A percentile compares a stretch with the other conserved stretches of the same genome.
Conservation (phyloP, 2,329 filamentous ascomycete species). For the Blastomyces emzantsi region DNA sequence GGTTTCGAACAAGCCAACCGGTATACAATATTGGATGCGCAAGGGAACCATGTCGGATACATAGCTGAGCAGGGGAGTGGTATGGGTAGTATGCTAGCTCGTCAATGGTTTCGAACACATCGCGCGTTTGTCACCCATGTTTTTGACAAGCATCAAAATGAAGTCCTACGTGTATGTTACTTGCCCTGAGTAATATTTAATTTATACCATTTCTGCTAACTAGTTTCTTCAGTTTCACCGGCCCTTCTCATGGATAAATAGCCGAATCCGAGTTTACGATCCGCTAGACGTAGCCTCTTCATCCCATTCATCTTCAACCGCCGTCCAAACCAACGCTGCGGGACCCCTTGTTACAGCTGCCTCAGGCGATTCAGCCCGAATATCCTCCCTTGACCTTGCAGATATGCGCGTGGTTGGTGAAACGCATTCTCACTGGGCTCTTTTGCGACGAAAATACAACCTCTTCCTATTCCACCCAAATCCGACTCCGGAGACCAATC, state of each 20-base stretch:
- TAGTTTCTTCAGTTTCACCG: slow-evolving; percentile 43
- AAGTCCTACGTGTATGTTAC: slow-evolving; percentile 45
- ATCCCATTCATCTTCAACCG: slow-evolving; percentile 33
- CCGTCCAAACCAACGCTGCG: slow-evolving; percentile 38
- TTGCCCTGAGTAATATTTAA: neutral
- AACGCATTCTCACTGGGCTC: slow-evolving; percentile 56
- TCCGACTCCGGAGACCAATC: slow-evolving; percentile 28
- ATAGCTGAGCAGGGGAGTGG: slow-evolving; percentile 56
- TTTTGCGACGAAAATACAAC: slow-evolving; percentile 54
- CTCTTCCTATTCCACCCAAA: slow-evolving; percentile 50
- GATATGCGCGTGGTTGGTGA: slow-evolving; percentile 57
- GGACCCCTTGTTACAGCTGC: slow-evolving; percentile 33
- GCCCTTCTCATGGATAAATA: slow-evolving; percentile 57
- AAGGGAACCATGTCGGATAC: slow-evolving; percentile 55
- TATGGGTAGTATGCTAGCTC: slow-evolving; percentile 46
- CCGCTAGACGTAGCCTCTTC: slow-evolving; percentile 33
- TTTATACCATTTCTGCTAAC: slow-evolving; percentile 13
- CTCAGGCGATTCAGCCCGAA: slow-evolving; percentile 40
- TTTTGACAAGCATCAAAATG: slow-evolving; percentile 52
- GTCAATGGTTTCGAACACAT: slow-evolving; percentile 55
- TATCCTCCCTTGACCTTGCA: slow-evolving; percentile 45
- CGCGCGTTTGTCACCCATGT: slow-evolving; percentile 57
- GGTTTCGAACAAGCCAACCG: slow-evolving; percentile 59
- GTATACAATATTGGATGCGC: slow-evolving; percentile 57
- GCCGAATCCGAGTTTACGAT: slow-evolving; percentile 49